Evolutionary conservation across 345 rosid genomes (phyloP).

Genomic region (sweet orange (Citrus sinensis)): DVS_A1.0 CM039162.1:10201501-10202000

Average conservation of each 20-base stretch:
- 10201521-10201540: constrained; percentile 48
- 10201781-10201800: constrained; percentile 54
- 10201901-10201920: constrained; percentile 47
- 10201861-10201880: constrained; percentile 21
- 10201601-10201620: constrained; percentile 32
- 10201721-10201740: constrained; percentile 46
- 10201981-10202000: constrained; percentile 53
- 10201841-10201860: constrained; percentile 24
- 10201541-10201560: constrained; percentile 40
- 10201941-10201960: constrained; percentile 47
- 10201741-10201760: constrained; percentile 30
- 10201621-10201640: constrained; percentile 33
- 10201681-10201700: constrained; percentile 58
- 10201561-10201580: constrained; percentile 37
- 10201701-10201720: constrained; percentile 55
- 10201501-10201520: constrained; percentile 63
- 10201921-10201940: constrained; percentile 51
- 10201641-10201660: constrained; percentile 58
- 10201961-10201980: constrained; percentile 48
- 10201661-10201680: constrained; percentile 55
- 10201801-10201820: constrained; percentile 37
- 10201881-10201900: constrained; percentile 29
- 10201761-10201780: constrained; percentile 48
- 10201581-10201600: constrained; percentile 67
- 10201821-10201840: constrained; percentile 37